Evolutionary conservation across 768 basidiomycete genomes (phyloP), one percentile per base, ranked within the genome.

Genomic region (Kockovaella imperatae): DNA sequence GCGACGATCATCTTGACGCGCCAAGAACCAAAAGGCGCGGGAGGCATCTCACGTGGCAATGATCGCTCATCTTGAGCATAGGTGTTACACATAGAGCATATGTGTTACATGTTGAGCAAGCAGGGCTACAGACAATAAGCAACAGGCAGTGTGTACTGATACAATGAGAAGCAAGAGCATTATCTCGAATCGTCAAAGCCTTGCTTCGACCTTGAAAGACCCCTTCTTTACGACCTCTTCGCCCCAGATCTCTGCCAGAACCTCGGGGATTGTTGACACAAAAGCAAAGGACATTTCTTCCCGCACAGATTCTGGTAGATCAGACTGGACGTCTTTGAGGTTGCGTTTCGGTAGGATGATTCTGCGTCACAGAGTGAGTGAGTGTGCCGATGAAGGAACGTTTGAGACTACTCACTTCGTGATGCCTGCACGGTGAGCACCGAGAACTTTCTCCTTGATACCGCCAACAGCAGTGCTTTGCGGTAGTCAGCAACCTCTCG

Each of bases 291-390:
- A 78, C 76, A 89, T 84, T 60, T 83, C 80, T 25, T 77, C 76
- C 32, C 79, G 75, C 20, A 90, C 77, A 56, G 85, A 84, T 7
- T 75, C 72, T 5, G 86, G 82, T 5, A 63, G 49, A 52, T 91
- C 90, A 57, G 84, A 82, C 58, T 86, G 82, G 15, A 91, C 86
- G 50, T 95, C 87, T 59, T 87, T 87, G 46, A 81, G 76, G 62
- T 93, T 95, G 24, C 81, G 80, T 74, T 78, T 81, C 0, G 90
- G 89, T 5, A 95, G 74, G 46, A 95, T 83, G 29, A 93, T 79
- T 64, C 83, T 89, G 42, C 18, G 5, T 20, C 35, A 45, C 51
- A 55, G 49, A 35, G 6, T n/a, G 15, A 32, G 18, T 34, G 26
- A 45, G 23, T 32, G 10, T 21, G 10, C 11, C 11, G 38, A 11